A percentile compares a stretch with the other conserved stretches of the same genome.
Conservation (phyloP, 768 basidiomycete species). For the Crepidotus variabilis region DNA sequence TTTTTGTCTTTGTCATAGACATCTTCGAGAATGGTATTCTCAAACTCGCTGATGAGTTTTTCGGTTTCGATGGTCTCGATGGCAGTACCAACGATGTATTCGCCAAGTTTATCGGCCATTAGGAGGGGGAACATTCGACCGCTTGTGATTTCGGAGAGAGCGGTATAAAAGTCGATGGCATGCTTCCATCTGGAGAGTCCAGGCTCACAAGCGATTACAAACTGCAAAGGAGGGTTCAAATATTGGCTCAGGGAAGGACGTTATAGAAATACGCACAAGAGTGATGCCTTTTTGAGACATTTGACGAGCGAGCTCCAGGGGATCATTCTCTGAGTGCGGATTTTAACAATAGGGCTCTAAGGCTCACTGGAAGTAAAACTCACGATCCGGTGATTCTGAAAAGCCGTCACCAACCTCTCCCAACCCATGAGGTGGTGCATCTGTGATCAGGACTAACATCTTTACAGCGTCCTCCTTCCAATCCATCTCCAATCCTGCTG, state of each 20-base stretch:
- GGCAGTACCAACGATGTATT: slow-evolving; percentile 20
- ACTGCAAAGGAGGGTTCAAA: slow-evolving; percentile 25
- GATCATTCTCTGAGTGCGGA: slow-evolving; percentile 19
- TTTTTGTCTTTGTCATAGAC: slow-evolving; percentile 15
- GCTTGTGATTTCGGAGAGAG: slow-evolving; percentile 18
- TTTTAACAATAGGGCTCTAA: background rate
- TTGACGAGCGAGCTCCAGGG: slow-evolving; percentile 19
- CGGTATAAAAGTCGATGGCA: slow-evolving; percentile 22
- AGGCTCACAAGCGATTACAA: slow-evolving; percentile 53
- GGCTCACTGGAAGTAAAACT: slow-evolving; percentile 2
- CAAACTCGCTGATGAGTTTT: slow-evolving; percentile 16
- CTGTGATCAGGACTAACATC: slow-evolving; percentile 51
- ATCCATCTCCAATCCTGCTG: slow-evolving; percentile 28
- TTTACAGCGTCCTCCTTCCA: slow-evolving; percentile 46
- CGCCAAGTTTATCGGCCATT: slow-evolving; percentile 17
- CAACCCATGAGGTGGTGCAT: slow-evolving; percentile 57
- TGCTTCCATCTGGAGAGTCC: slow-evolving; percentile 13
- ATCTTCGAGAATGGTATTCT: slow-evolving; percentile 15
- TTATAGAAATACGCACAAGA: slow-evolving; percentile 30
- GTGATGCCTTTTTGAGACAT: slow-evolving; percentile 50
- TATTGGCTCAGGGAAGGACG: background rate
- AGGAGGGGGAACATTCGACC: slow-evolving; percentile 21
- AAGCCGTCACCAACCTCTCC: slow-evolving; percentile 47
- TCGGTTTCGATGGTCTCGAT: slow-evolving; percentile 22
- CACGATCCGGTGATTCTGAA: slow-evolving; percentile 17